Evolutionary conservation across 2,329 filamentous ascomycete species (phyloP).

Genomic region (Arthrobotrys entomopaga): DNA sequence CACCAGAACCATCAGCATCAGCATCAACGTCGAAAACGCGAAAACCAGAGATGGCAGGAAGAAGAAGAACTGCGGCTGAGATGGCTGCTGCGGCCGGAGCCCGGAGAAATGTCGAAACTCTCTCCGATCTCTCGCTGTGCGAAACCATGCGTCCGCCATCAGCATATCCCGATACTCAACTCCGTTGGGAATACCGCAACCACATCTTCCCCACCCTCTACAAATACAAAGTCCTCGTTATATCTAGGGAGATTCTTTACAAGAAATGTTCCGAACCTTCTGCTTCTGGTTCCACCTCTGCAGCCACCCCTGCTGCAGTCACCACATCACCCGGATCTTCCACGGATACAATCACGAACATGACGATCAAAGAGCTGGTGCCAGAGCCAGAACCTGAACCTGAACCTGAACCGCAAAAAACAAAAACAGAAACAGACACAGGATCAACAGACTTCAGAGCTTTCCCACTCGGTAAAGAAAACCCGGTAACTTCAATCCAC

Average conservation of each 20-base stretch:
- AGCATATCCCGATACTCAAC: conserved; percentile 10
- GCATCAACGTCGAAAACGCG: neutral
- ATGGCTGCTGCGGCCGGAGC: no score
- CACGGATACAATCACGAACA: neutral
- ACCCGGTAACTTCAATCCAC: conserved; percentile 12
- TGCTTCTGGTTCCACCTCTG: no score
- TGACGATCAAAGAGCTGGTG: no score
- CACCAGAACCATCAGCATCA: neutral
- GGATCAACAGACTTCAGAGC: no score
- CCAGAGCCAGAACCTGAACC: neutral
- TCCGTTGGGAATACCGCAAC: conserved; percentile 13
- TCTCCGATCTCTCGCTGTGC: neutral
- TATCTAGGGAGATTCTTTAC: neutral
- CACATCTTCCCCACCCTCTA: neutral
- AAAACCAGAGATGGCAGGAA: neutral
- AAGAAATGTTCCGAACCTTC: neutral
- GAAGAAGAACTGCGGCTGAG: no score
- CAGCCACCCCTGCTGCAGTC: no score
- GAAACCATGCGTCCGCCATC: conserved; percentile 4
- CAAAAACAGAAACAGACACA: no score
- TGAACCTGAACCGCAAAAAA: no score
- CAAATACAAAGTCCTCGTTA: conserved; percentile 12
- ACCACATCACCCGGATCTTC: no score
- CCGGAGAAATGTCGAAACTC: neutral
- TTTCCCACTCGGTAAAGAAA: neutral